A percentile compares a stretch with the other conserved stretches of the same genome.
Evolutionary conservation across 2,329 filamentous ascomycete species (phyloP).

Genomic region (Fusarium pseudonygamai): DNA sequence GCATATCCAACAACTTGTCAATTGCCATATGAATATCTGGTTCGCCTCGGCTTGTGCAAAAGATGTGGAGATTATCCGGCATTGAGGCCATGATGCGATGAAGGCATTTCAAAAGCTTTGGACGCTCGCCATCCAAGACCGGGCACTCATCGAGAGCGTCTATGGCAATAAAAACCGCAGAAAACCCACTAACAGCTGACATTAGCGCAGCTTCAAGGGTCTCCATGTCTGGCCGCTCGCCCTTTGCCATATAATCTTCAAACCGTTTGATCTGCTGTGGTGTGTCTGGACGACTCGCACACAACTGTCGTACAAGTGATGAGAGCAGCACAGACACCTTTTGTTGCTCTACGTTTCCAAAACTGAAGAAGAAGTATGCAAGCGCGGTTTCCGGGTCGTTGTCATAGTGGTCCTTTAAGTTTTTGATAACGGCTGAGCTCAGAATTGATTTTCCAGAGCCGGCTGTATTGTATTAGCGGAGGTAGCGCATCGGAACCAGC

Average conservation of each 20-base stretch:
- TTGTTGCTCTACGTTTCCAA: rapidly evolving
- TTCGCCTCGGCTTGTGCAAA: not conserved
- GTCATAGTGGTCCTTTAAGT: not conserved
- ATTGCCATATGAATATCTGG: rapidly evolving
- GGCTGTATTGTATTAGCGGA: rapidly evolving
- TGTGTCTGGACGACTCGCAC: rapidly evolving
- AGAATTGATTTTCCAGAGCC: not conserved
- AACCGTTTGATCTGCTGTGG: not conserved
- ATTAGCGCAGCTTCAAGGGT: rapidly evolving
- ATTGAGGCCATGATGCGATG: rapidly evolving
- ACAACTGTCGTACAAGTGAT: rapidly evolving
- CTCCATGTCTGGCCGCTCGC: not conserved
- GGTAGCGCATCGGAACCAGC: rapidly evolving
- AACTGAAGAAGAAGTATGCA: not conserved
- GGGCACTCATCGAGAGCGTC: not conserved
- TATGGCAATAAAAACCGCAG: rapidly evolving
- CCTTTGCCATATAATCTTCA: rapidly evolving
- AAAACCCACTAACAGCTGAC: rapidly evolving
- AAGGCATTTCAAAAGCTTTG: not conserved
- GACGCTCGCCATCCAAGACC: rapidly evolving
- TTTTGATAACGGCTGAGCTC: rapidly evolving
- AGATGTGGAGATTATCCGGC: not conserved
- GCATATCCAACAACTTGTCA: rapidly evolving
- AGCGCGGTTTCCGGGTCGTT: rapidly evolving
- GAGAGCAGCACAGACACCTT: rapidly evolving